These are phyloP conservation scores for Aspergillus diversus DNA, from an alignment of 495 filamentous ascomycete species.

Conservation along the genomic window DNA sequence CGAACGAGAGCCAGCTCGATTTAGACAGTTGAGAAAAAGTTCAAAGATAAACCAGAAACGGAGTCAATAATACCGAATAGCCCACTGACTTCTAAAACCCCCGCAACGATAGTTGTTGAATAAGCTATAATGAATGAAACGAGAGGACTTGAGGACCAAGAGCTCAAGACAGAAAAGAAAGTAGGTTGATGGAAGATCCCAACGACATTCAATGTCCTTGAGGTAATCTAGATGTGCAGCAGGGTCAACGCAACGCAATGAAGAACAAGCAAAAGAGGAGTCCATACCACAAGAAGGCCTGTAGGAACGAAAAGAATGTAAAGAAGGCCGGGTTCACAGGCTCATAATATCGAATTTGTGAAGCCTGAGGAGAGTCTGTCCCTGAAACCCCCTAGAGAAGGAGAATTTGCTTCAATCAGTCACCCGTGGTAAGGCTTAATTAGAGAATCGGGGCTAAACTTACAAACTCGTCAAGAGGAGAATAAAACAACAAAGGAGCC, in stretches of 20 bases:
- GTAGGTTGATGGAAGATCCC: constrained; percentile 28
- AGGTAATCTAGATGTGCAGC: constrained; percentile 7
- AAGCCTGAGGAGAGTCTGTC: constrained; percentile 16
- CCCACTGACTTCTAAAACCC: constrained; percentile 14
- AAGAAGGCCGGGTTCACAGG: constrained; percentile 16
- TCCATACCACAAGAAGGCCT: constrained; percentile 20
- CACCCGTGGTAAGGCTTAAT: neutral
- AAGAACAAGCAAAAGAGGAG: constrained; percentile 7
- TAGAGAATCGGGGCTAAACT: constrained; percentile 15
- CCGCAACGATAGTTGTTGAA: constrained; percentile 6
- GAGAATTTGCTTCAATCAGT: constrained; percentile 14
- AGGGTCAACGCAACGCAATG: constrained; percentile 10
- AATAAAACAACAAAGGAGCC: constrained; percentile 25
- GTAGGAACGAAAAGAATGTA: constrained; percentile 17
- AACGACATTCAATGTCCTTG: constrained; percentile 47
- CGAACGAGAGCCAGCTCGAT: constrained; percentile 21
- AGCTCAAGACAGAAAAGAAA: constrained; percentile 26
- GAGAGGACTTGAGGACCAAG: constrained; percentile 23
- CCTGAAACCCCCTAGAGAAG: constrained; percentile 18
- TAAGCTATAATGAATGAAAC: constrained; percentile 16
- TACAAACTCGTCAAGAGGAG: constrained; percentile 23
- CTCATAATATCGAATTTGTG: constrained; percentile 24
- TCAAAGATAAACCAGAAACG: constrained; percentile 5
- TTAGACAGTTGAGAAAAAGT: constrained; percentile 13
- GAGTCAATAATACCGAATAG: constrained; percentile 1